phyloP scores from a whole-genome alignment of 139 green algal genomes.

The Auxenochlorella protothecoides region DNA sequence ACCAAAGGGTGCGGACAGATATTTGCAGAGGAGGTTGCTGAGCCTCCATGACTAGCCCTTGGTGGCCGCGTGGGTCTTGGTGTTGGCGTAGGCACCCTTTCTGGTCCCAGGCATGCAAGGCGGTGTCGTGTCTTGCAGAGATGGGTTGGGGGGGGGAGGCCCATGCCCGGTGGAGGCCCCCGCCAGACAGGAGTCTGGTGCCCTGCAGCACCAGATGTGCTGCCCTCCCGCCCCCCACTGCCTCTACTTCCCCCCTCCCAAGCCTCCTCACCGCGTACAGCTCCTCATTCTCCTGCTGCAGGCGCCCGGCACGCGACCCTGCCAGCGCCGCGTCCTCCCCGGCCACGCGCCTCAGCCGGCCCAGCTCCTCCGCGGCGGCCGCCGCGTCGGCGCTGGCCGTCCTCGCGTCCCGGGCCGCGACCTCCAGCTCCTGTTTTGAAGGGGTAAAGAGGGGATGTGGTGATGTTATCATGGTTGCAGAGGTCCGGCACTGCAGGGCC shows the following conservation, averaged over 20 bases:
- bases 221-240: not conserved
- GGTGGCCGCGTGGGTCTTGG: too few relatives aligned
- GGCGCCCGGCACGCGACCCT: conserved; percentile 1
- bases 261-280: not conserved
- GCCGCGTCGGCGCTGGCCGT: too few relatives aligned
- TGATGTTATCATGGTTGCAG: not conserved
- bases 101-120: too few relatives aligned
- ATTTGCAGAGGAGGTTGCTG: not conserved
- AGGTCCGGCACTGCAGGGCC: not conserved
- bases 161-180: not conserved
- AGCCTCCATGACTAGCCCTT: not conserved
- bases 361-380: not conserved
- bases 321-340: conserved; percentile 6
- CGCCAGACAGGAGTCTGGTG: not conserved
- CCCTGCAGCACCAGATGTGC: not conserved
- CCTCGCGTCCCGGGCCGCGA: not conserved
- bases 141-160: too few relatives aligned
- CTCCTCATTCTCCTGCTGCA: conserved; percentile 3
- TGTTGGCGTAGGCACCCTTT: too few relatives aligned
- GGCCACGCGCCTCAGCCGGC: conserved; percentile 3
- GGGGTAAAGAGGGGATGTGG: not conserved
- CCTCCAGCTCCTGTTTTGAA: conserved; percentile 3
- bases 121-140: too few relatives aligned
- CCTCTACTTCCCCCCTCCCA: not conserved
- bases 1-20: not conserved